Base-by-base conservation (phyloP, 768 basidiomycete genomes). In the Leucocoprinus birnbaumii region DNA sequence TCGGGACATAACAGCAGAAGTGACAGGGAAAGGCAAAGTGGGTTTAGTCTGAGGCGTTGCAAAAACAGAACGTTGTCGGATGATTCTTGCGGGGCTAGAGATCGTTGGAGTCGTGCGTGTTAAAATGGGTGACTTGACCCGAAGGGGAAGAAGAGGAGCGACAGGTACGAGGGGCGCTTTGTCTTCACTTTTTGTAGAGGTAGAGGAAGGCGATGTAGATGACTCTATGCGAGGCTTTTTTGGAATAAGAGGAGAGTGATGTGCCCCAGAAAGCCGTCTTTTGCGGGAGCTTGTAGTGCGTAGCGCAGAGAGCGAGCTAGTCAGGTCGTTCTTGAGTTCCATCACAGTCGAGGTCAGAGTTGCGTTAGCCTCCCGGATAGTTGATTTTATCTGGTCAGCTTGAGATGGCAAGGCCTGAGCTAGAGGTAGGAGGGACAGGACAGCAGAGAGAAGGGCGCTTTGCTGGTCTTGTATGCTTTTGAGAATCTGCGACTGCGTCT, bases 391-490 rank as follows among this genome's bases (percentile, higher is more conserved):
- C 13, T 72, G 62, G 50, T 84, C 77, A 50, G 88, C 73, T 60
- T 86, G 83, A 1, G 79, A 65, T 1, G 85, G 81, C 18, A 89
- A 59, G 8, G 80, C 70, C 56, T 87, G 84, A 1, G 88, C 56
- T 3, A 86, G 68, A 24, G 87, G 85, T 2, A 86, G 66, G 14
- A 90, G 66, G 6, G 88, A 85, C 0, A 80, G 58, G 1, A 90
- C 67, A 10, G 81, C 71, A 21, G 80, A 64, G 2, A 88, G 65
- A 0, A 87, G 75, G 11, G 76, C 73, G 18, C 69, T 73, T 63
- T 87, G 85, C 58, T 87, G 86, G 19, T 83, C 79, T 60, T 86
- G 84, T 21, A 89, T 65, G 2, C 75, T 75, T 57, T 84, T 84
- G 48, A 88, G 70, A 10, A 76, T 73, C 61, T 82, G 79, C 2